Base-by-base conservation (phyloP, 257 asterid genomes). In the Linderniella brevidens region DNA sequence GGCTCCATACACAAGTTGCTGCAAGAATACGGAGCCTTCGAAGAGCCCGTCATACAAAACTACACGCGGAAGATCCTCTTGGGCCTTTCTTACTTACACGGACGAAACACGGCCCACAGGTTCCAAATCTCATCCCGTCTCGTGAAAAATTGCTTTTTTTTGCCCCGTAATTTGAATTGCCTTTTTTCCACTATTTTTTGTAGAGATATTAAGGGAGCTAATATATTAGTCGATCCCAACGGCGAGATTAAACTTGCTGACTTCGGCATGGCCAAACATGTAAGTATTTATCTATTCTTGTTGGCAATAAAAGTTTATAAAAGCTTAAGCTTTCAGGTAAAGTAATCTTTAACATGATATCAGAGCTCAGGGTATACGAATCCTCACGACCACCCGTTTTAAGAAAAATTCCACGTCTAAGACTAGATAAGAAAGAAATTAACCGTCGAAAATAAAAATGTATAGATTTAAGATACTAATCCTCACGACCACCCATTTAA, bases 261-360 rank as follows among this genome's bases (percentile, higher is more conserved):
- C 71, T 88, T 88, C 64, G 98, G 98, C 73, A 88, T 88, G 98
- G 95, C 95, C 37, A 88, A 88, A 37, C 98, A 84, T 76, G 97
- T 88, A 78, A 13, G 88, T 56, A 20, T 20, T 37, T 51, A 40
- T 25, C 32, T 25, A 25, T 25, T 25, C 6, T 25, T 25, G n/a
- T n/a, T n/a, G n/a, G n/a, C n/a, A n/a, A n/a, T n/a, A n/a, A n/a
- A n/a, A n/a, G n/a, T n/a, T n/a, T n/a, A n/a, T n/a, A n/a, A n/a
- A n/a, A n/a, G n/a, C n/a, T n/a, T n/a, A n/a, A n/a, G n/a, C n/a
- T n/a, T n/a, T n/a, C n/a, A n/a, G n/a, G n/a, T n/a, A n/a, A n/a
- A n/a, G n/a, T n/a, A n/a, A n/a, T n/a, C n/a, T n/a, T n/a, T n/a
- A n/a, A n/a, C n/a, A n/a, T n/a, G n/a, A n/a, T n/a, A n/a, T n/a